These are phyloP conservation scores for Diaporthe vaccinii DNA, from an alignment of 2,329 filamentous ascomycete species.

Conservation along the genomic window DNA sequence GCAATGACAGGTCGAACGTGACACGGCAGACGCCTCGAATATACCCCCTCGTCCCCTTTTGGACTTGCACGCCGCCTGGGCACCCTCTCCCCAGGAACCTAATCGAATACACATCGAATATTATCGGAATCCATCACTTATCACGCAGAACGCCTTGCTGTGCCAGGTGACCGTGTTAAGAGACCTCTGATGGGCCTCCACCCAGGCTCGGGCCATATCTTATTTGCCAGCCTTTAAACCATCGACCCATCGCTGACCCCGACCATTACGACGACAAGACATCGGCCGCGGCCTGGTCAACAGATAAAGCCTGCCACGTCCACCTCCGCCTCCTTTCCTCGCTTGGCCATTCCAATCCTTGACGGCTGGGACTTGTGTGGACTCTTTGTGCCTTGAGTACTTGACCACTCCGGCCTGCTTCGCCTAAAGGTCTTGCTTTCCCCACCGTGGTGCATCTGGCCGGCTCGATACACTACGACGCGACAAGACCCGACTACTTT, in stretches of 20 bases:
- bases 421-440: constrained; percentile 26
- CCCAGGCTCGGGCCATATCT: constrained; percentile 23
- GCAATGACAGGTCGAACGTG: constrained; percentile 39
- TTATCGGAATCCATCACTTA: constrained; percentile 2
- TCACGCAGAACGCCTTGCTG: constrained; percentile 21
- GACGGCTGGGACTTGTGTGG: constrained; percentile 15
- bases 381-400: constrained; percentile 29
- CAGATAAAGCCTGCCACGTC: constrained; percentile 24
- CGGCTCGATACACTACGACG: constrained; percentile 34
- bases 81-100: constrained; percentile 9
- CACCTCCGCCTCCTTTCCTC: not conserved
- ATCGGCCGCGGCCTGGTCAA: constrained; percentile 36
- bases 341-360: constrained; percentile 20
- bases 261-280: constrained; percentile 32
- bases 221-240: constrained; percentile 21
- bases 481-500: constrained; percentile 20
- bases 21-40: constrained; percentile 37
- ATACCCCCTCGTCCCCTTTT: constrained; percentile 15
- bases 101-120: constrained; percentile 13
- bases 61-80: constrained; percentile 19
- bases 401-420: constrained; percentile 35
- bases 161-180: constrained; percentile 35
- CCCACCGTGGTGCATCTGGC: constrained; percentile 34
- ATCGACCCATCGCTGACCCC: constrained; percentile 7
- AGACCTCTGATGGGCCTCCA: constrained; percentile 34